Evolutionary conservation across 768 basidiomycete species (phyloP).

Genomic region (Suillus luteus): DNA sequence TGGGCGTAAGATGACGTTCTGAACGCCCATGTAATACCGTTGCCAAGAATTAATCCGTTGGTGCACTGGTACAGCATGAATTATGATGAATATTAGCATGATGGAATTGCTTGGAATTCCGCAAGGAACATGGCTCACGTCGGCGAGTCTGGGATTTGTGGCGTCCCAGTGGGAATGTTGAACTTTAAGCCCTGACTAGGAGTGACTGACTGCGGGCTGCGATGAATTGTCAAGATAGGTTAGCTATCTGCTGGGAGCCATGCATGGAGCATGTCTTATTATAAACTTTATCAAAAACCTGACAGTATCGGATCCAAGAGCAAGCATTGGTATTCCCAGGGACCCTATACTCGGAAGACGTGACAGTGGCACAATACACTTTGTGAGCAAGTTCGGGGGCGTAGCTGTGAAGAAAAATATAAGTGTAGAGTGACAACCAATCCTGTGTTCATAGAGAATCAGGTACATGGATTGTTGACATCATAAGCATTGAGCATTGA

Average conservation of each 20-base stretch:
- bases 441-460: neutral
- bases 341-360: neutral
- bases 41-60: neutral
- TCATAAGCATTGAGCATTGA: neutral
- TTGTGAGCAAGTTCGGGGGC: neutral
- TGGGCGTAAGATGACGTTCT: neutral
- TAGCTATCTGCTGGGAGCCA: neutral
- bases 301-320: neutral
- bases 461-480: neutral
- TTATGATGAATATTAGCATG: neutral
- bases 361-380: neutral
- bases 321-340: neutral
- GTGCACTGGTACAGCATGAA: neutral
- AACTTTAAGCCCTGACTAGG: neutral
- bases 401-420: constrained; percentile 1
- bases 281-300: neutral
- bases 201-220: neutral
- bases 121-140: neutral
- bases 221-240: neutral
- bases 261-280: neutral
- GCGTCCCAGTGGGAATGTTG: neutral
- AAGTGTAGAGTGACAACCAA: neutral
- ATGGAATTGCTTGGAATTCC: neutral
- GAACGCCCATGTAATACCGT: neutral
- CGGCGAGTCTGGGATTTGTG: too few species aligned